phyloP scores from a whole-genome alignment of 2,329 filamentous ascomycete genomes.

The Berkeleyomyces basicola region DNA sequence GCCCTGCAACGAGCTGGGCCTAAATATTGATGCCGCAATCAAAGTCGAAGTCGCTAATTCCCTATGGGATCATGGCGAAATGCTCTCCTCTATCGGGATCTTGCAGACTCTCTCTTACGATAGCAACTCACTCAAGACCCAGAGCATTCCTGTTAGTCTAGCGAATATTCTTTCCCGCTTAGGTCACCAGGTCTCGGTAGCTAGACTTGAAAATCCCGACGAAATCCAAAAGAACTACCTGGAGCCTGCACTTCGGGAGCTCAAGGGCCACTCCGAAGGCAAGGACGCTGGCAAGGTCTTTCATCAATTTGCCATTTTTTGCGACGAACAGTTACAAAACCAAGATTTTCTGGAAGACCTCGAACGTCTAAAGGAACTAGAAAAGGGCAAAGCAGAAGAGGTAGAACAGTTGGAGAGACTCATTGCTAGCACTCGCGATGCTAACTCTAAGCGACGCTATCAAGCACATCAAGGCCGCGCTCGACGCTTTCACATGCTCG shows the following conservation, averaged over 20 bases:
- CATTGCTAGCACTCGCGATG: constrained; percentile 34
- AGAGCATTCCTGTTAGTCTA: constrained; percentile 54
- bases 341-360: constrained; percentile 73
- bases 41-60: constrained; percentile 75
- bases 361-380: constrained; percentile 56
- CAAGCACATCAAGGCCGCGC: constrained; percentile 50
- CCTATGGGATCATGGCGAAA: constrained; percentile 87
- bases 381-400: constrained; percentile 46
- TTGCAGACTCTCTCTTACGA: constrained; percentile 49
- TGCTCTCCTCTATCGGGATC: constrained; percentile 75
- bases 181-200: constrained; percentile 76
- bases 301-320: constrained; percentile 89
- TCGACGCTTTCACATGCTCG: constrained; percentile 79
- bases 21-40: constrained; percentile 61
- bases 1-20: constrained; percentile 50
- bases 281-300: constrained; percentile 74
- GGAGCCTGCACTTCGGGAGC: constrained; percentile 63
- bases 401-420: constrained; percentile 47
- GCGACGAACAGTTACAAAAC: constrained; percentile 83
- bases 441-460: constrained; percentile 37
- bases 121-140: constrained; percentile 41
- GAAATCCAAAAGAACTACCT: constrained; percentile 78
- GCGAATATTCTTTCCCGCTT: constrained; percentile 75
- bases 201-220: constrained; percentile 78
- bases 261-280: constrained; percentile 51